Base-by-base conservation (phyloP, 768 basidiomycete genomes). In the Pulveroboletus sp. region DNA sequence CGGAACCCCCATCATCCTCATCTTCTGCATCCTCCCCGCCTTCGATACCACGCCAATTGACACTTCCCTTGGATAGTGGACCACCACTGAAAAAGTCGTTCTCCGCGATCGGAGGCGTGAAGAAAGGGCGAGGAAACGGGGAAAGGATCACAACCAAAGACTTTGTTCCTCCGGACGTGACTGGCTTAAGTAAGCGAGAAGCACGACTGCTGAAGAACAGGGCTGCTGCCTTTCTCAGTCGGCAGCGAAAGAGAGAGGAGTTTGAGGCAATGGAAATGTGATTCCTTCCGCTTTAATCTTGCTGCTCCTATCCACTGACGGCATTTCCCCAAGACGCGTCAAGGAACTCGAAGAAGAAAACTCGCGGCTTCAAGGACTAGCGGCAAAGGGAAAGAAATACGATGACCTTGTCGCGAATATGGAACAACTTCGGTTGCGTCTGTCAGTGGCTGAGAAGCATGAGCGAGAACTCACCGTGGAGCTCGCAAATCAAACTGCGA, bases 201-300 rank as follows among this genome's bases (percentile, higher is more conserved):
- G 91, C 91, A 51, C 83, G 91, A 44, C 78, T 94, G 9, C 87
- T 94, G 49, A 94, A 94, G 76, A 94, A 94, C 72, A 80, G 91
- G 48, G 91, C 91, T 12, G 91, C 91, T 11, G 91, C 91, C 50
- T 94, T 94, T 74, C 84, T 94, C 63, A 87, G 84, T 70, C 77
- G 91, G 65, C 91, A 94, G 68, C 78, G 91, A 60, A 94, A 94
- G 69, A 82, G 91, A 47, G 91, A 94, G 71, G 90, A 93, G 72
- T 94, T 91, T 61, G 91, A 94, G 70, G 74, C 65, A 61, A 92
- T 94, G 88, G 91, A 93, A 75, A 70, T 87, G 89, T 92, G 72
- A 72, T 87, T 83, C 47, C 60, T 50, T 46, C 45, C 40, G 8
- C 60, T 14, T 27, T 32, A n/a, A 48, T 37, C 25, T 45, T 13